phyloP scores from a whole-genome alignment of 441 rosid species.

The Euphorbia celastroides region DNA sequence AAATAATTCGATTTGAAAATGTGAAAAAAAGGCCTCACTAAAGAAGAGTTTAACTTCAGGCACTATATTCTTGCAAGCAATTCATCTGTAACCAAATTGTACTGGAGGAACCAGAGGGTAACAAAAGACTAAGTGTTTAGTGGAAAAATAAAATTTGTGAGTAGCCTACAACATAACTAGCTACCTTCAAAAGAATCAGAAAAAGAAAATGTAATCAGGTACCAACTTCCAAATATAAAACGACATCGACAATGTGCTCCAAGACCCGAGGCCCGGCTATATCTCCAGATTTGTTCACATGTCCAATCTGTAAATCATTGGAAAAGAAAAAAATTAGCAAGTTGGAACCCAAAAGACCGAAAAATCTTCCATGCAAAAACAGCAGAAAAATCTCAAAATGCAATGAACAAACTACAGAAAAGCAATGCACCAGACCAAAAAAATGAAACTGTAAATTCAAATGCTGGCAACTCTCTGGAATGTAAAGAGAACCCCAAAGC shows the following conservation, averaged over 20 bases:
- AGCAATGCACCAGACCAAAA: background rate
- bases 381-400: background rate
- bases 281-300: slow-evolving; percentile 87
- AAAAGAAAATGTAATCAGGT: slow-evolving; percentile 24
- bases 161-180: background rate
- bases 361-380: background rate
- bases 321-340: background rate
- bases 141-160: background rate
- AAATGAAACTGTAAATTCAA: background rate
- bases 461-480: background rate
- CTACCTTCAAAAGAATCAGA: slow-evolving; percentile 7
- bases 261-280: slow-evolving; percentile 96
- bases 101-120: background rate
- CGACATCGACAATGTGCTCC: slow-evolving; percentile 98
- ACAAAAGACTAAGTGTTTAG: background rate
- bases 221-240: slow-evolving; percentile 89
- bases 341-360: background rate
- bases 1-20: background rate
- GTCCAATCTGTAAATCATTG: slow-evolving; percentile 57
- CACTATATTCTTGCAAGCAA: background rate
- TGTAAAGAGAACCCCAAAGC: slow-evolving; percentile 2
- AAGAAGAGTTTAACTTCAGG: background rate
- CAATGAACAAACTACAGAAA: background rate
- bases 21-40: background rate
- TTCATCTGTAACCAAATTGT: background rate